Evolutionary conservation across 2,329 filamentous ascomycete species (phyloP), one percentile per base, ranked within the genome.

Genomic region (Juglanconis juglandina): DNA sequence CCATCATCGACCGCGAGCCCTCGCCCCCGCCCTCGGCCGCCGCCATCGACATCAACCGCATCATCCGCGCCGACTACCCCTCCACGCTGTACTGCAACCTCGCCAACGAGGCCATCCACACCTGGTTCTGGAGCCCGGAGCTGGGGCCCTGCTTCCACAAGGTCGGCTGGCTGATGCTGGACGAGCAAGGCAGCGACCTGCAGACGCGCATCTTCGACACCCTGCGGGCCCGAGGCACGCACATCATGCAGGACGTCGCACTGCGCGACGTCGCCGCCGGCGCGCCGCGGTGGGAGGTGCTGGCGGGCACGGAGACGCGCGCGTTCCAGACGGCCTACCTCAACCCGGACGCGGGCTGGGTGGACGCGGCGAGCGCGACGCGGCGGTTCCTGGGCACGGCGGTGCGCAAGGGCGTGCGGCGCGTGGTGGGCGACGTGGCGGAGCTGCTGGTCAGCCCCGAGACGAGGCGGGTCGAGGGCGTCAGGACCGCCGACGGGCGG

Each of bases 91-190:
- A 59, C 57, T 59, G 57, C 50, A 54, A 53, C 34, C 57, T 59
- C 3, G 57, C 57, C 57, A 59, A 59, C 50, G 57, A 59, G 35
- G 57, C 57, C 51, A 53, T 59, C 13, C 57, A 59, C 51, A 4
- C 57, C 24, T 59, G 57, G 57, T 59, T 59, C 57, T 59, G 57
- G 57, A 54, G 42, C 42, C 53, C 53, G 13, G 57, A 59, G 42
- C 57, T 59, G 8, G 57, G 57, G 24, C 57, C 57, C 3, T 59
- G 57, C 51, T 59, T 59, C 50, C 57, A 59, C 44, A 46, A 37
- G 14, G 57, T 59, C 34, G 57, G 57, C 3, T 59, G 57, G 57
- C 57, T 59, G 4, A 24, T 53, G 50, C 57, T 59, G 3, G 47
- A 59, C 44, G 57, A 59, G 46, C 4, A 9, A 6, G 57, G 57